Conservation (phyloP, 78 protist species). For the Andalucia godoyi region DNA sequence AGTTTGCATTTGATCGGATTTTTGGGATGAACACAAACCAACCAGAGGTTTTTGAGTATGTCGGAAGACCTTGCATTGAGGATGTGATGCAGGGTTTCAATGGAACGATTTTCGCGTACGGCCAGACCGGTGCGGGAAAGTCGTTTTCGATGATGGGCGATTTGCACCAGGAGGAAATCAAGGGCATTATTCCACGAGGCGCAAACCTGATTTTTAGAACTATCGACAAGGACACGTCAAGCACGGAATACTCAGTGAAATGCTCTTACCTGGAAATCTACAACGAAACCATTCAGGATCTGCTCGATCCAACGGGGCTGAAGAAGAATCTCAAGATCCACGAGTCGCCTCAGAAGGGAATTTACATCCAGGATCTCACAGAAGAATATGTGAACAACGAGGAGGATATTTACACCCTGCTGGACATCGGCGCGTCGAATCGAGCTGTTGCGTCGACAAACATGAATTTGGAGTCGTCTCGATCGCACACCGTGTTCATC, state of each 20-base stretch:
- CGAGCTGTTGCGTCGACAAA: constrained; percentile 1
- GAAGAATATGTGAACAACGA: not conserved
- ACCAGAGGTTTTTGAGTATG: not conserved
- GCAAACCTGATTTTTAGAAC: constrained; percentile 9
- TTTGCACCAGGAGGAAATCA: not conserved
- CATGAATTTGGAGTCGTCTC: constrained; percentile 23
- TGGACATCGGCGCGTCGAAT: not conserved
- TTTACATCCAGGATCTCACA: constrained; percentile 5
- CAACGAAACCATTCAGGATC: constrained; percentile 56
- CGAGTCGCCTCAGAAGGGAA: constrained; percentile 8
- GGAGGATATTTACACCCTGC: not conserved
- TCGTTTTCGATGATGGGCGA: constrained; percentile 30
- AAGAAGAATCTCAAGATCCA: not conserved
- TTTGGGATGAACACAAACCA: too few relatives aligned
- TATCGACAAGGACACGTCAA: constrained; percentile 9
- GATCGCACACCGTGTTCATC: constrained; percentile 63
- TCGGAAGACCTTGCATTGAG: not conserved
- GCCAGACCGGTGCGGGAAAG: constrained; percentile 37
- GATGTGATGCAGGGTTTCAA: constrained; percentile 14
- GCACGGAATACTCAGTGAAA: constrained; percentile 16
- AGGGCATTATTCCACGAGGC: constrained; percentile 24
- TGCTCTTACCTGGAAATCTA: constrained; percentile 57
- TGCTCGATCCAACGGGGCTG: constrained; percentile 23
- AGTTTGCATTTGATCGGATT: too few relatives aligned
- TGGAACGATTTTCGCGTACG: constrained; percentile 16